A percentile compares a stretch with the other conserved stretches of the same genome.
These are phyloP conservation scores for Purshia tridentata DNA, from an alignment of 306 rosid genomes.

Conservation along the genomic window DNA sequence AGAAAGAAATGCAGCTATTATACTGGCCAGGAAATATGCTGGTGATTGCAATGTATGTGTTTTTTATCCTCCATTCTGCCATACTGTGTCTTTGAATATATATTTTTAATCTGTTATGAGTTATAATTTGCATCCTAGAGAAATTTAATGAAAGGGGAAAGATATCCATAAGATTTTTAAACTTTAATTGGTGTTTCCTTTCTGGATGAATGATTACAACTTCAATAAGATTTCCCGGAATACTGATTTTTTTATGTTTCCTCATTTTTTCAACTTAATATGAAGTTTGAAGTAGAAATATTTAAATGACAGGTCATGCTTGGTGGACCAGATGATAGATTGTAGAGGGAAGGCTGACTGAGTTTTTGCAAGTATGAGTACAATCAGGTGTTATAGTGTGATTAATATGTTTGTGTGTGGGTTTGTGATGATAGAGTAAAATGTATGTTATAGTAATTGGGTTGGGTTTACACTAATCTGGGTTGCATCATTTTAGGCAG, in stretches of 20 bases:
- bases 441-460: slow-evolving; percentile 46
- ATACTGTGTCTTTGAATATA: not conserved
- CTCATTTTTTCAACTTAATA: not conserved
- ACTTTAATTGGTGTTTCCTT: too few species aligned
- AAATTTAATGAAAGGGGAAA: not conserved
- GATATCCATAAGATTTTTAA: not conserved
- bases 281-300: not conserved
- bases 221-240: not conserved
- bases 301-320: slow-evolving; percentile 69
- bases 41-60: slow-evolving; percentile 79
- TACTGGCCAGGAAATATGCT: slow-evolving; percentile 84
- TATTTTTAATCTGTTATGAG: too few species aligned
- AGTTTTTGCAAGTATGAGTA: slow-evolving; percentile 44
- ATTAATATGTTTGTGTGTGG: slow-evolving; percentile 49
- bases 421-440: slow-evolving; percentile 29
- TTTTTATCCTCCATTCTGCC: not conserved
- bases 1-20: slow-evolving; percentile 81
- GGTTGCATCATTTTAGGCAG: slow-evolving; percentile 89
- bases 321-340: slow-evolving; percentile 91
- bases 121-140: too few species aligned
- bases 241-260: not conserved
- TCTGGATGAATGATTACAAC: too few species aligned
- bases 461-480: slow-evolving; percentile 54
- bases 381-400: slow-evolving; percentile 37
- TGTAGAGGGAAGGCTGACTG: slow-evolving; percentile 54